These are phyloP conservation scores for Rhynchospora tenuis DNA, from an alignment of 176 grass and related monocot genomes.

Conservation along the genomic window DNA sequence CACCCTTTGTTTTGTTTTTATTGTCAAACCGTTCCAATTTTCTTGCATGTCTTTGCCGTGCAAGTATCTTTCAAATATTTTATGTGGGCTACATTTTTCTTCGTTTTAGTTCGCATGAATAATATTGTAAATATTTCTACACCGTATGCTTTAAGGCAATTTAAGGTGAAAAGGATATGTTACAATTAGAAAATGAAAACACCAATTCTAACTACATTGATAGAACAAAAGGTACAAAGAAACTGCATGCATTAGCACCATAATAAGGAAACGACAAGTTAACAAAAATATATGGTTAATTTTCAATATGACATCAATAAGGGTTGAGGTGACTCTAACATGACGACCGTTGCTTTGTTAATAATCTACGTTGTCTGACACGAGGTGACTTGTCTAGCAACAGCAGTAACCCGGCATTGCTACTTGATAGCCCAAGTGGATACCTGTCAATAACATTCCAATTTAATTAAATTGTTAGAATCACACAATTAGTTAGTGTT, in stretches of 20 bases:
- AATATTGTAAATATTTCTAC: not conserved
- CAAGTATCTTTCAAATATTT: not conserved
- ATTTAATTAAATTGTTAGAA: not conserved
- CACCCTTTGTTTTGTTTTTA: constrained; percentile 23
- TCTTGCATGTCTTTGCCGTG: not conserved
- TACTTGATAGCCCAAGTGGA: constrained; percentile 62
- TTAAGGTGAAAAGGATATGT: not conserved
- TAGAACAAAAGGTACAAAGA: not conserved
- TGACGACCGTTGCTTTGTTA: constrained; percentile 22
- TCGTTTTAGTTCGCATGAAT: not conserved
- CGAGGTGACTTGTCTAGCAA: constrained; percentile 72
- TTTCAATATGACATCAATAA: constrained; percentile 2
- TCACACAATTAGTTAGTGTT: not conserved
- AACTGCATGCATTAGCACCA: constrained; percentile 8
- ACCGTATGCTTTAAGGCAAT: not conserved
- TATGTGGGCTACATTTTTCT: constrained; percentile 2
- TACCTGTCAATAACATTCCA: constrained; percentile 47
- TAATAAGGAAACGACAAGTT: not conserved
- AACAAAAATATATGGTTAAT: not conserved
- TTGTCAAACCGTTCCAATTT: not conserved
- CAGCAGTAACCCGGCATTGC: constrained; percentile 69
- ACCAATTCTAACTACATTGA: constrained; percentile 14
- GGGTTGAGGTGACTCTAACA: constrained; percentile 12
- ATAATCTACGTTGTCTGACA: constrained; percentile 20
- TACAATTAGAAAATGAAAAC: constrained; percentile 3